A percentile compares a stretch with the other conserved stretches of the same genome.
Evolutionary conservation across 805 yeast species (phyloP).

Genomic region (Suhomyces sp.): DNA sequence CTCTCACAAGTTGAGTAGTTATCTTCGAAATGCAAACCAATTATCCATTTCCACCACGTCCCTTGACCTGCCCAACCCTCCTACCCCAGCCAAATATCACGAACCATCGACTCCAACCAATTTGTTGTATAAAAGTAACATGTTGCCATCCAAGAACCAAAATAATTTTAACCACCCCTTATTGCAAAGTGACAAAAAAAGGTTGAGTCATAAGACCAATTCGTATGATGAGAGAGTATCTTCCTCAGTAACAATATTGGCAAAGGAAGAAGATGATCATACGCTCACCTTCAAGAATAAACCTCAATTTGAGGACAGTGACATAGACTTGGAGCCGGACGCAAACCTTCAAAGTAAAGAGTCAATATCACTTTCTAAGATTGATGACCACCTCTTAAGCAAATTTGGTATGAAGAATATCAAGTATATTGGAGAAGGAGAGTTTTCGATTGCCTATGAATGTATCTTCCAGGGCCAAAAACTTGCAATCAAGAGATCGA

Average conservation of each 20-base stretch:
- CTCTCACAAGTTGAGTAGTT: slow-evolving; percentile 4
- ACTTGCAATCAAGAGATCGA: slow-evolving; percentile 87
- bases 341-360: neutral
- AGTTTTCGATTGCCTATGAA: slow-evolving; percentile 84
- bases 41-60: slow-evolving; percentile 6
- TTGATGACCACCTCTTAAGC: slow-evolving; percentile 45
- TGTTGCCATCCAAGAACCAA: slow-evolving; percentile 7
- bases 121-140: slow-evolving; percentile 6
- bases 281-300: slow-evolving; percentile 4
- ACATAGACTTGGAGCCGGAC: neutral
- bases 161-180: slow-evolving; percentile 8
- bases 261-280: slow-evolving; percentile 4
- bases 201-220: neutral
- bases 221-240: neutral
- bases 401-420: slow-evolving; percentile 59
- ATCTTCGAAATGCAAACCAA: slow-evolving; percentile 6
- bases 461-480: slow-evolving; percentile 65
- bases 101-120: slow-evolving; percentile 17
- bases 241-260: neutral
- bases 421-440: slow-evolving; percentile 74
- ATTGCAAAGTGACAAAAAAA: neutral
- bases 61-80: neutral
- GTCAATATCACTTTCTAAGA: slow-evolving; percentile 3
- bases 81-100: neutral
- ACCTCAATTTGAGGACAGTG: neutral